Evolutionary conservation across 1,139 yeast species (phyloP), one percentile per base, ranked within the genome.

Genomic region (Scheffersomyces cryptocercus): DNA sequence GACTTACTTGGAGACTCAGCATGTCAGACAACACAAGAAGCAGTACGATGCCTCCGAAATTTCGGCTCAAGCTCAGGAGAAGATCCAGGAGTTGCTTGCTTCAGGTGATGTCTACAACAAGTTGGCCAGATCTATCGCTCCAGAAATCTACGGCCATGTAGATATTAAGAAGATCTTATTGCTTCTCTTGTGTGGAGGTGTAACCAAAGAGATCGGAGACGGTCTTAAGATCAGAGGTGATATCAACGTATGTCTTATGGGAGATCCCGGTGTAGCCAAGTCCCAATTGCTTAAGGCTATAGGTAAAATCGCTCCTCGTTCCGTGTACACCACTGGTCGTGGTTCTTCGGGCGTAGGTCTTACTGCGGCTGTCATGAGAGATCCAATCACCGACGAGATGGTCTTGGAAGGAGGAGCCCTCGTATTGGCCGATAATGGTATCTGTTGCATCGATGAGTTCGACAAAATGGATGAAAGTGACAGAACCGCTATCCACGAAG

Each of bases 191-290:
- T 90, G 95, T 54, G 97, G 99, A 45, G 99, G 99, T 60, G 98
- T 91, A 29, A 88, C 96, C 43, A 95, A 95, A 64, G 88, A 84
- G 60, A 83, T 91, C 55, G 96, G 96, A 37, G 99, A 95, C 68
- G 99, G 99, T 51, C 82, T 95, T 85, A 84, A 86, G 59, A 93
- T 95, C 60, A 84, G 99, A 73, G 99, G 99, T 61, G 99, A 95
- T 63, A 88, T 95, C 53, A 95, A 95, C 62, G 83, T 95, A 42
- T 88, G 98, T 70, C 77, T 95, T 44, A 93, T 95, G 98, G 99
- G 99, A 55, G 99, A 95, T 60, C 99, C 99, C 33, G 99, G 99
- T 76, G 99, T 95, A 44, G 99, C 99, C 58, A 95, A 95, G 67
- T 93, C 99, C 1, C 99, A 95, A 75, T 75, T 95, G 58, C 75